Evolutionary conservation across 441 rosid genomes (phyloP), one percentile per base, ranked within the genome.

Genomic region (Syzygium syzygioides): DNA sequence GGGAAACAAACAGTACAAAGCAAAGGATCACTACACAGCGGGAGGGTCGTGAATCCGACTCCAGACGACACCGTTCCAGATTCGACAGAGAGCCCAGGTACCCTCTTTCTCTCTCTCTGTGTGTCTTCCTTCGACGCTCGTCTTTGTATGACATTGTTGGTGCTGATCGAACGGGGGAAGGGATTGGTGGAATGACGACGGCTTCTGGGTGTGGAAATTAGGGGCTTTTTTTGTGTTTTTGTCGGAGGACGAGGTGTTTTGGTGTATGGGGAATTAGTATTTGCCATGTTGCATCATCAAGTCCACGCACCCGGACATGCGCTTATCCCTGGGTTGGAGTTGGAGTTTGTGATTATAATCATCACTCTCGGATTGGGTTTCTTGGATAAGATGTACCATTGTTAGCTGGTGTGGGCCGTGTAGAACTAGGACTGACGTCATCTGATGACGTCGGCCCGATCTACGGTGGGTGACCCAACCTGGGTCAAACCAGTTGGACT

Each of bases 51-150:
- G 97, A 94, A 87, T 94, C 95, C 30, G 96, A 94, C 55, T 86
- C 93, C 68, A 93, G 90, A 89, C 95, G 97, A 34, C 94, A 89
- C 80, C 96, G 94, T 86, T 95, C 95, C 28, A 91, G 93, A 86
- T 79, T 94, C 68, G 96, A 95, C 92, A 92, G 95, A 59, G 98
- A 94, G 88, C 91, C 95, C 92, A 94, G 98, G 98, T 97, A 55
- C 55, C 52, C 83, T 84, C 88, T 88, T 28, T 88, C 50, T 26
- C n/a, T 37, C 55, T 85, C 14, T 53, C 14, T 26, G 37, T 30
- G 32, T 30, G 41, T 66, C 26, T 53, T 18, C 19, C 50, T 32
- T 64, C 25, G 41, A 76, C 60, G 83, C 18, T 76, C 9, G 83
- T 28, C 23, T 23, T 37, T 45, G 83, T 76, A 15, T 50, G 83